phyloP scores from a whole-genome alignment of 2,329 filamentous ascomycete species.

The Exophiala bonariae region DNA sequence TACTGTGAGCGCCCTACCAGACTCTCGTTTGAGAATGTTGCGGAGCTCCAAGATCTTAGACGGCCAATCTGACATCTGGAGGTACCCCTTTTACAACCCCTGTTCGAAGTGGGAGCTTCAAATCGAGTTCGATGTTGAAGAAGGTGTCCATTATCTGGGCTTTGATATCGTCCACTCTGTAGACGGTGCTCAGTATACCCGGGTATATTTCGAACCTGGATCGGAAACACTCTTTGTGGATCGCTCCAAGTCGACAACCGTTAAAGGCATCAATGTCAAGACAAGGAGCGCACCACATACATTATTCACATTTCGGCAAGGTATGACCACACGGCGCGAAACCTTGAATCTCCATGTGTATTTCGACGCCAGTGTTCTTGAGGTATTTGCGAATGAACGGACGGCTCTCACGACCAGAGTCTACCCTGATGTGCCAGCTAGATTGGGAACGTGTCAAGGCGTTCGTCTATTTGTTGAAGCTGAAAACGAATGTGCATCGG shows the following conservation, averaged over 20 bases:
- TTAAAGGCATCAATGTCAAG: conserved; percentile 35
- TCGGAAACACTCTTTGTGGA: conserved; percentile 44
- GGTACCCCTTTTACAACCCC: too few species aligned
- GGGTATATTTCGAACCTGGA: conserved; percentile 39
- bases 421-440: conserved; percentile 27
- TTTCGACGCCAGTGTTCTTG: conserved; percentile 44
- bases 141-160: neutral
- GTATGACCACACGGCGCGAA: conserved; percentile 30
- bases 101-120: too few species aligned
- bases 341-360: conserved; percentile 40
- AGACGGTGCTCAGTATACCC: conserved; percentile 35
- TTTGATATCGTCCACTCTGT: conserved; percentile 33
- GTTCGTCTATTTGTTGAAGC: too few species aligned
- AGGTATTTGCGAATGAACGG: conserved; percentile 48
- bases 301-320: conserved; percentile 36
- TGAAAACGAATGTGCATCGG: too few species aligned
- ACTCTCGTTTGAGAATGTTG: too few species aligned
- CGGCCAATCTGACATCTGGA: too few species aligned
- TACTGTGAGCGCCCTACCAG: conserved; percentile 34
- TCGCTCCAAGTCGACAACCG: conserved; percentile 34
- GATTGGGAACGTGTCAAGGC: too few species aligned
- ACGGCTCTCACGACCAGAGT: conserved; percentile 43
- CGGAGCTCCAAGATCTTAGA: too few species aligned
- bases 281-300: conserved; percentile 45
- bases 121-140: too few species aligned